phyloP scores from a whole-genome alignment of 1,139 yeast species.

The Taphrina confusa region DNA sequence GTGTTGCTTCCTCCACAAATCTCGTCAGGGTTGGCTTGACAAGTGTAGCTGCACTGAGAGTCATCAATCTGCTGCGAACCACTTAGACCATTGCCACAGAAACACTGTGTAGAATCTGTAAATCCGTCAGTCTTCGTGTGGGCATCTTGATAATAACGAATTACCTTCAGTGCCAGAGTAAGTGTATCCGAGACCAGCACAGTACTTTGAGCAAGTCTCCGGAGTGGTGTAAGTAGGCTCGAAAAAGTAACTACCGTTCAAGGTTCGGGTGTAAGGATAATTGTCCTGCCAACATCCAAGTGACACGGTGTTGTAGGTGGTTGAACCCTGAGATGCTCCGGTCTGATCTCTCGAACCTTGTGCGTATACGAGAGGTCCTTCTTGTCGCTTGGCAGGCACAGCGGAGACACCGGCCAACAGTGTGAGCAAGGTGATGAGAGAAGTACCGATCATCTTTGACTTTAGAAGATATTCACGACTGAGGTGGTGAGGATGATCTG shows the following conservation, averaged over 20 bases:
- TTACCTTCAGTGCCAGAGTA: constrained; percentile 10
- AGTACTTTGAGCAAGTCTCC: constrained; percentile 16
- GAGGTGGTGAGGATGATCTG: not conserved
- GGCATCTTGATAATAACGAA: too few relatives aligned
- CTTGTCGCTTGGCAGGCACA: constrained; percentile 10
- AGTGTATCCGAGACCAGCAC: constrained; percentile 6
- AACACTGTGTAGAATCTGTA: constrained; percentile 8
- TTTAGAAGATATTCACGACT: too few relatives aligned
- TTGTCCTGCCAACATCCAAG: constrained; percentile 4
- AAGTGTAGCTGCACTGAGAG: constrained; percentile 9
- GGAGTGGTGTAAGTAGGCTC: constrained; percentile 20
- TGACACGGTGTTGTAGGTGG: constrained; percentile 8
- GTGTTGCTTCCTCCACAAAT: constrained; percentile 29
- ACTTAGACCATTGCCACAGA: constrained; percentile 7
- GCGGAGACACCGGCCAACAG: not conserved
- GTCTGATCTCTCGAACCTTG: constrained; percentile 10
- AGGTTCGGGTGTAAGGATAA: constrained; percentile 5
- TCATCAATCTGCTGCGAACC: not conserved
- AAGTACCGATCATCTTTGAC: not conserved
- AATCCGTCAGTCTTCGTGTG: too few relatives aligned
- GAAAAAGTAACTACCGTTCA: constrained; percentile 9
- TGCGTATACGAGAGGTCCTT: constrained; percentile 4
- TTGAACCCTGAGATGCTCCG: constrained; percentile 1
- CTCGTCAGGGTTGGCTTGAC: constrained; percentile 16
- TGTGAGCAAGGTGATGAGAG: not conserved